Evolutionary conservation across 108 stramenopile species (phyloP).

Genomic region (Cyclotella distinguenda): DNA sequence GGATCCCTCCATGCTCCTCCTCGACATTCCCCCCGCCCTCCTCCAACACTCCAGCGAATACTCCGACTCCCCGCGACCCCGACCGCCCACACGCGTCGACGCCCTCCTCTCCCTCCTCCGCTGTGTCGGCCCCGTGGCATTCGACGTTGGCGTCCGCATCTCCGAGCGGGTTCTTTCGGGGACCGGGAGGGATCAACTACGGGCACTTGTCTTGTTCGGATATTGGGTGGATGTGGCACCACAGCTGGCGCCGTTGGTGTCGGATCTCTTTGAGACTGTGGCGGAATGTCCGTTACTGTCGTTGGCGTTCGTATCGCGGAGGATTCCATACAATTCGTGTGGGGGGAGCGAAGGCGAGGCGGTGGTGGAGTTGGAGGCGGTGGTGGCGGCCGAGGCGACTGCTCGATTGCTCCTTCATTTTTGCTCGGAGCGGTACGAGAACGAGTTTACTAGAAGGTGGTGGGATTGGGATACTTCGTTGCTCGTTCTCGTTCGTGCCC

Average conservation of each 20-base stretch:
- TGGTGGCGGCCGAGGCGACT: slow-evolving; percentile 45
- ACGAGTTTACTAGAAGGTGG: slow-evolving; percentile 42
- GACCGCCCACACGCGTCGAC: slow-evolving; percentile 51
- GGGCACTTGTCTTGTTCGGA: slow-evolving; percentile 59
- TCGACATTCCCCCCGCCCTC: slow-evolving; percentile 29
- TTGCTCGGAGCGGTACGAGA: slow-evolving; percentile 41
- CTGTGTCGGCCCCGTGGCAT: slow-evolving; percentile 67
- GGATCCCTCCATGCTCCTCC: slow-evolving; percentile 28
- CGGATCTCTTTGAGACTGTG: slow-evolving; percentile 54
- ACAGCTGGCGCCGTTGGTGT: slow-evolving; percentile 67
- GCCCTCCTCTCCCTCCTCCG: slow-evolving; percentile 69
- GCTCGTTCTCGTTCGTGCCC: slow-evolving; percentile 42
- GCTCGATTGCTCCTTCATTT: slow-evolving; percentile 32
- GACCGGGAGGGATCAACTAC: slow-evolving; percentile 20
- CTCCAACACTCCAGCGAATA: too few species aligned
- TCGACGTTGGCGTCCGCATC: slow-evolving; percentile 67
- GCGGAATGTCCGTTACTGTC: slow-evolving; percentile 30
- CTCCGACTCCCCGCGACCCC: too few species aligned
- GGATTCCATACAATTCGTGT: slow-evolving; percentile 25
- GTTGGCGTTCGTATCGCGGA: slow-evolving; percentile 34
- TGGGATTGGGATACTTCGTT: slow-evolving; percentile 81
- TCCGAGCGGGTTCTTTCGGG: slow-evolving; percentile 38
- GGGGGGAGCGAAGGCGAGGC: slow-evolving; percentile 39
- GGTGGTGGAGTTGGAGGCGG: slow-evolving; percentile 46
- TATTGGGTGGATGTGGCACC: slow-evolving; percentile 83